Percentiles rank a stretch among this genome's conserved stretches.
Conservation (phyloP, 2,329 filamentous ascomycete genomes). For the Plectosphaerella cucumerina region DNA sequence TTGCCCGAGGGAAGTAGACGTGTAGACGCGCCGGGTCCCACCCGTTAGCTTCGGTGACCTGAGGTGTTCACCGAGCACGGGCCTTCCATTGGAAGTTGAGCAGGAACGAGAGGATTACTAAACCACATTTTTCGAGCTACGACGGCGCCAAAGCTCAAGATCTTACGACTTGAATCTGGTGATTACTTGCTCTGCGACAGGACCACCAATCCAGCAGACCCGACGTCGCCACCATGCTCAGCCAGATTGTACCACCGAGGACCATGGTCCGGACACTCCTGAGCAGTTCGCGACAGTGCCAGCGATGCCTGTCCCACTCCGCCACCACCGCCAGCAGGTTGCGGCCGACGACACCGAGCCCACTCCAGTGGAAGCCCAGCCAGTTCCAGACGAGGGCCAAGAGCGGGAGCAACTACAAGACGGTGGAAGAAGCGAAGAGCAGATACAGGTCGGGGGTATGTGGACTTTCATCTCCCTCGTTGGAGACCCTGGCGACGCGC, state of each 20-base stretch:
- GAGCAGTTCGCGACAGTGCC: slow-evolving; percentile 30
- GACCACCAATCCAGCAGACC: not conserved
- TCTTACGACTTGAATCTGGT: slow-evolving; percentile 7
- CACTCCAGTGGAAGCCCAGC: slow-evolving; percentile 25
- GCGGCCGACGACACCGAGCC: slow-evolving; percentile 24
- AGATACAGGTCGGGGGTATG: slow-evolving; percentile 53
- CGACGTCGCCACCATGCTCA: slow-evolving; percentile 29
- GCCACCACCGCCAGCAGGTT: slow-evolving; percentile 25
- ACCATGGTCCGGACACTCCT: slow-evolving; percentile 27
- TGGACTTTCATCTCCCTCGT: slow-evolving; percentile 57
- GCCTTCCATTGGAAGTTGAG: too few species aligned
- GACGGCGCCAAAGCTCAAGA: not conserved
- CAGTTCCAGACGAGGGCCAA: slow-evolving; percentile 34
- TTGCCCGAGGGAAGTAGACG: too few species aligned
- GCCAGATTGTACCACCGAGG: slow-evolving; percentile 28
- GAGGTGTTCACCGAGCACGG: too few species aligned
- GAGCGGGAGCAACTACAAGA: slow-evolving; percentile 35
- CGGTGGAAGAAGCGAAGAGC: slow-evolving; percentile 56
- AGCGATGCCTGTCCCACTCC: slow-evolving; percentile 36
- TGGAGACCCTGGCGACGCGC: too few species aligned
- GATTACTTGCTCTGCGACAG: not conserved
- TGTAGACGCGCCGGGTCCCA: not conserved
- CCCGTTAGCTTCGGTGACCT: too few species aligned
- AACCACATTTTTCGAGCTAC: not conserved
- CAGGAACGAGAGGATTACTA: too few species aligned